phyloP scores from a whole-genome alignment of 2,329 filamentous ascomycete species.

The Aspergillus alliaceus region DNA sequence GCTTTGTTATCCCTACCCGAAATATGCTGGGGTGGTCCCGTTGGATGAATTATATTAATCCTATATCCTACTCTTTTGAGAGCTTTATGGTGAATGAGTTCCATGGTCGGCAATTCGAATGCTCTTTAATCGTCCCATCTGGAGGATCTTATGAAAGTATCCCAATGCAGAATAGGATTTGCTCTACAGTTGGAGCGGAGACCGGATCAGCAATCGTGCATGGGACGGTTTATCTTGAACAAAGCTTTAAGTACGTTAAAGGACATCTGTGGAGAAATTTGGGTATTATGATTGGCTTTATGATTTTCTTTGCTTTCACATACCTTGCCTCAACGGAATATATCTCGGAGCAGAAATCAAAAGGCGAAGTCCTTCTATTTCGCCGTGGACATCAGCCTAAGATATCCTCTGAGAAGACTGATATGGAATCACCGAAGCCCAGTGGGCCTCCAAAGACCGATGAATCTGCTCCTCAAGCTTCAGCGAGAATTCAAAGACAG shows the following conservation, averaged over 20 bases:
- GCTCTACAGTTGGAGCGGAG: slow-evolving; percentile 59
- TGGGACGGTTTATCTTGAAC: slow-evolving; percentile 59
- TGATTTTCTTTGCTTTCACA: slow-evolving; percentile 58
- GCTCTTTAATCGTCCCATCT: slow-evolving; percentile 44
- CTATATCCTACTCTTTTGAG: slow-evolving; percentile 78
- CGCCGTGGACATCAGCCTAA: slow-evolving; percentile 53
- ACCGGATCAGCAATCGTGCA: slow-evolving; percentile 54
- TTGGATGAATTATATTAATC: slow-evolving; percentile 82
- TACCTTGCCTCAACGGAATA: slow-evolving; percentile 68
- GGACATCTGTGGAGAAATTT: slow-evolving; percentile 67
- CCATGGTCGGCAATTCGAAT: slow-evolving; percentile 59
- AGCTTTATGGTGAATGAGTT: slow-evolving; percentile 84
- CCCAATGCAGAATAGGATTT: slow-evolving; percentile 48
- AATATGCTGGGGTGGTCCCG: slow-evolving; percentile 78
- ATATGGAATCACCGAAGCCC: slow-evolving; percentile 1
- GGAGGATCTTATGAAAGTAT: slow-evolving; percentile 40
- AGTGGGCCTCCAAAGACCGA: slow-evolving; percentile 30
- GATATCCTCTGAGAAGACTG: not conserved
- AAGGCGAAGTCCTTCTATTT: slow-evolving; percentile 75
- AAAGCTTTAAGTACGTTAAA: slow-evolving; percentile 58
- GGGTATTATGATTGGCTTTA: slow-evolving; percentile 67
- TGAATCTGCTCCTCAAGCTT: slow-evolving; percentile 19
- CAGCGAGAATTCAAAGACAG: slow-evolving; percentile 58
- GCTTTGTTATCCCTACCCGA: slow-evolving; percentile 44
- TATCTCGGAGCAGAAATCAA: slow-evolving; percentile 65